A percentile compares a stretch with the other conserved stretches of the same genome.
Evolutionary conservation across 2,329 filamentous ascomycete species (phyloP).

Genomic region (Clarireedia monteithiana): DNA sequence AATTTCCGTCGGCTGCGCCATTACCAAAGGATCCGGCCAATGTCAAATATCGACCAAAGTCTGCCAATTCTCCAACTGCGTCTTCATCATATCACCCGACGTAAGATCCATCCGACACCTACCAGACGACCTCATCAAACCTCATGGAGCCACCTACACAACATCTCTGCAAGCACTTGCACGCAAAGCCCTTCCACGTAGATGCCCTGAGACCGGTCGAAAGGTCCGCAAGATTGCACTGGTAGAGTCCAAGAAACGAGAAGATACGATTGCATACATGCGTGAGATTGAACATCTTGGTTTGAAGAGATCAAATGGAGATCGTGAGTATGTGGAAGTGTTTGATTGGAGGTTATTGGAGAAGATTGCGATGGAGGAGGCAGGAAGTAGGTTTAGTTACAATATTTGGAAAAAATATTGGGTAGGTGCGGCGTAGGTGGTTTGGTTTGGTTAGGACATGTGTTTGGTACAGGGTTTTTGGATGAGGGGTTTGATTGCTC

Average conservation of each 20-base stretch:
- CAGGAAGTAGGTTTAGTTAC: constrained; percentile 25
- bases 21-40: constrained; percentile 10
- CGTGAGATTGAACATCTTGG: constrained; percentile 19
- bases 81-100: constrained; percentile 25
- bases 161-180: constrained; percentile 11
- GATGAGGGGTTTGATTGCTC: too few species aligned
- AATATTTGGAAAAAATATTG: constrained; percentile 16
- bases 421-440: constrained; percentile 9
- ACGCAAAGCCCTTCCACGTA: constrained; percentile 12
- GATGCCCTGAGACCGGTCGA: constrained; percentile 13
- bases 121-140: constrained; percentile 17
- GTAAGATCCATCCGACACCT: constrained; percentile 16
- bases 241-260: constrained; percentile 28
- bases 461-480: background rate
- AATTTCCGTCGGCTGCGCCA: background rate
- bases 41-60: constrained; percentile 8
- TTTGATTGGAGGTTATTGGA: constrained; percentile 36
- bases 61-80: constrained; percentile 16
- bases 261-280: constrained; percentile 28
- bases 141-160: constrained; percentile 17
- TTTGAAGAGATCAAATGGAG: constrained; percentile 20
- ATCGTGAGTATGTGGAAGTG: constrained; percentile 27
- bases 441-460: too few species aligned
- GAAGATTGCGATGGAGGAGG: constrained; percentile 35
- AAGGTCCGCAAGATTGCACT: constrained; percentile 28